A percentile compares a stretch with the other conserved stretches of the same genome.
phyloP scores from a whole-genome alignment of 2,329 filamentous ascomycete species.

The Arthrinium puccinioides region DNA sequence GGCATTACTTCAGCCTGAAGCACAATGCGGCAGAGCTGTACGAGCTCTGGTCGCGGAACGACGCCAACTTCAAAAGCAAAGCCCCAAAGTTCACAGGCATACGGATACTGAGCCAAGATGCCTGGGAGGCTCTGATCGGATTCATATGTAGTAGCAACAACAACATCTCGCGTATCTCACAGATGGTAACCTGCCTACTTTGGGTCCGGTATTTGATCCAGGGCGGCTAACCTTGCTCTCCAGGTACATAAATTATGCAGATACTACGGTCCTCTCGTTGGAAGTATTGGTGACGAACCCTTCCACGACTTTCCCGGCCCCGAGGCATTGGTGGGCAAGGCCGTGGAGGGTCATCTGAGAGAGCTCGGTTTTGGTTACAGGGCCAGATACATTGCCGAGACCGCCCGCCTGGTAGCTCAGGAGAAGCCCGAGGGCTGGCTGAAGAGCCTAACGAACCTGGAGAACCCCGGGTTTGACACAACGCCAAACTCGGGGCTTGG shows the following conservation, averaged over 20 bases:
- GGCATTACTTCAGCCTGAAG: slow-evolving; percentile 79
- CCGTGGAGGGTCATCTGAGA: slow-evolving; percentile 75
- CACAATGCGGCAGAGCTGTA: slow-evolving; percentile 74
- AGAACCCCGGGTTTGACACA: slow-evolving; percentile 52
- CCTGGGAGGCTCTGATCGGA: slow-evolving; percentile 87
- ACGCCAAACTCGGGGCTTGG: slow-evolving; percentile 40
- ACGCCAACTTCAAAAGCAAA: slow-evolving; percentile 82
- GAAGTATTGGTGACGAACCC: slow-evolving; percentile 57
- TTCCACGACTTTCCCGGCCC: slow-evolving; percentile 87
- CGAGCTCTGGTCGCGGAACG: slow-evolving; percentile 64
- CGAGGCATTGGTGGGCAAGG: slow-evolving; percentile 59
- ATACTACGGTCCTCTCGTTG: slow-evolving; percentile 75
- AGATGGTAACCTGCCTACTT: slow-evolving; percentile 59
- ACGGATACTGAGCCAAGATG: slow-evolving; percentile 86
- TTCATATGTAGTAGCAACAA: slow-evolving; percentile 99
- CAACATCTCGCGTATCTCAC: slow-evolving; percentile 89
- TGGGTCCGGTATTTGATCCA: background rate
- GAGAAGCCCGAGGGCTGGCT: slow-evolving; percentile 70
- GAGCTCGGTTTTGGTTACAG: slow-evolving; percentile 89
- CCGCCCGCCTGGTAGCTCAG: slow-evolving; percentile 65
- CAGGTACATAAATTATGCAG: slow-evolving; percentile 79
- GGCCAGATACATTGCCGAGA: slow-evolving; percentile 85
- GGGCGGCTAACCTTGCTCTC: slow-evolving; percentile 3
- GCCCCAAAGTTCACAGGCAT: slow-evolving; percentile 86
- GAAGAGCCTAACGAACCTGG: slow-evolving; percentile 68